phyloP scores from a whole-genome alignment of 2,329 filamentous ascomycete species.

The Apiospora pterosperma region DNA sequence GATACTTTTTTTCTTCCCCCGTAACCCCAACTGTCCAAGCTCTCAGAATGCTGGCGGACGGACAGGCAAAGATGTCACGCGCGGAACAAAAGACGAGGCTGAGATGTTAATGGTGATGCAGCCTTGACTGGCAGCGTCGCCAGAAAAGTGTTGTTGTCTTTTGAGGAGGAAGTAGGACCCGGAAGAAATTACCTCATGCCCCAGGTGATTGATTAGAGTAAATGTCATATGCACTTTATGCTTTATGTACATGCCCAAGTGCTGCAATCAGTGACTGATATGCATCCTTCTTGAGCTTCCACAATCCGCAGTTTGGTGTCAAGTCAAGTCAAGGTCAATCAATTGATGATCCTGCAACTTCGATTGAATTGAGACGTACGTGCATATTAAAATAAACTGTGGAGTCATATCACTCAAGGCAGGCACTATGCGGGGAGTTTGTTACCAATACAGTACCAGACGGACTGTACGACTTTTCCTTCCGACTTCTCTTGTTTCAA shows the following conservation, averaged over 20 bases:
- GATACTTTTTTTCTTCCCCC: not conserved
- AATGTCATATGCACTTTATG: not conserved
- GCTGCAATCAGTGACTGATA: not conserved
- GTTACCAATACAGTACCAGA: not conserved
- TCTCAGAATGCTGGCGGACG: not conserved
- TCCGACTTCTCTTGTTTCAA: not conserved
- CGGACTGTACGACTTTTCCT: not conserved
- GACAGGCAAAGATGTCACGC: not conserved
- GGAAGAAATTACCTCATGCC: not conserved
- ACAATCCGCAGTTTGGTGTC: not conserved
- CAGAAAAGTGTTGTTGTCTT: not conserved
- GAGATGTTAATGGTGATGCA: not conserved
- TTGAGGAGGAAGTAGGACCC: not conserved
- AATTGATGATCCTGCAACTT: not conserved
- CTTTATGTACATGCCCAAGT: too few relatives aligned
- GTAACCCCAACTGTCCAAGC: not conserved
- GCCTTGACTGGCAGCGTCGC: not conserved
- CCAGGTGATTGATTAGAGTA: not conserved
- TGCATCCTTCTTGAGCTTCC: not conserved
- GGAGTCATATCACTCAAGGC: slow-evolving; percentile 1
- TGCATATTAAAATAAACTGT: slow-evolving; percentile 1
- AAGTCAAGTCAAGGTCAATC: not conserved
- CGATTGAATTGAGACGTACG: not conserved
- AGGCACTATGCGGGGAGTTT: not conserved
- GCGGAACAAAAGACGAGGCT: not conserved